These are phyloP conservation scores for Stemphylium beticola DNA, from an alignment of 2,329 filamentous ascomycete species.

Conservation along the genomic window DNA sequence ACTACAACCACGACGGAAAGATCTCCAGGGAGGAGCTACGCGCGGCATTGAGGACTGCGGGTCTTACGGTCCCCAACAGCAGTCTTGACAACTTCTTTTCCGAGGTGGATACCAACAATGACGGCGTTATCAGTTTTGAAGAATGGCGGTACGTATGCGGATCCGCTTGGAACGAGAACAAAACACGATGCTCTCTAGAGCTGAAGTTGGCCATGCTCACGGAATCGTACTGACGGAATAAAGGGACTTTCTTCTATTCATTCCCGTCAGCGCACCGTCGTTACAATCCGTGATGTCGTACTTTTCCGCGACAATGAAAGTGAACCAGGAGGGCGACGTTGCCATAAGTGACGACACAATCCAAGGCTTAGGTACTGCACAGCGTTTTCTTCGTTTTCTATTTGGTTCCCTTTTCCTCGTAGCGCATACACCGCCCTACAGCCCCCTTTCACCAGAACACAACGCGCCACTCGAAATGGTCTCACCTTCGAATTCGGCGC, in stretches of 20 bases:
- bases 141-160: conserved; percentile 84
- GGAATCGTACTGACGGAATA: conserved; percentile 19
- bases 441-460: conserved; percentile 32
- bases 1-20: conserved; percentile 82
- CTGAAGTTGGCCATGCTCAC: no score
- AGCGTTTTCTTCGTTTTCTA: conserved; percentile 71
- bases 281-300: conserved; percentile 86
- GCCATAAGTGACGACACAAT: conserved; percentile 88
- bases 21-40: conserved; percentile 86
- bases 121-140: conserved; percentile 85
- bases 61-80: conserved; percentile 76
- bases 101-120: conserved; percentile 87
- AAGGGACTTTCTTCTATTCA: conserved; percentile 89
- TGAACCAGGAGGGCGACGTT: conserved; percentile 94
- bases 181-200: not conserved
- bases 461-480: conserved; percentile 37
- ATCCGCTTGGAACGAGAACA: not conserved
- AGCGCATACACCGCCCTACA: conserved; percentile 57
- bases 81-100: conserved; percentile 85
- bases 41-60: conserved; percentile 76
- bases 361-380: conserved; percentile 88
- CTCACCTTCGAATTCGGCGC: conserved; percentile 26
- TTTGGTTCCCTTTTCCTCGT: conserved; percentile 78
- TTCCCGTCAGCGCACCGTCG: conserved; percentile 72
- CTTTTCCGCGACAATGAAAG: conserved; percentile 85